These are phyloP conservation scores for Rosa hybrid DNA, from an alignment of 331 rosid genomes.

Conservation along the genomic window DNA sequence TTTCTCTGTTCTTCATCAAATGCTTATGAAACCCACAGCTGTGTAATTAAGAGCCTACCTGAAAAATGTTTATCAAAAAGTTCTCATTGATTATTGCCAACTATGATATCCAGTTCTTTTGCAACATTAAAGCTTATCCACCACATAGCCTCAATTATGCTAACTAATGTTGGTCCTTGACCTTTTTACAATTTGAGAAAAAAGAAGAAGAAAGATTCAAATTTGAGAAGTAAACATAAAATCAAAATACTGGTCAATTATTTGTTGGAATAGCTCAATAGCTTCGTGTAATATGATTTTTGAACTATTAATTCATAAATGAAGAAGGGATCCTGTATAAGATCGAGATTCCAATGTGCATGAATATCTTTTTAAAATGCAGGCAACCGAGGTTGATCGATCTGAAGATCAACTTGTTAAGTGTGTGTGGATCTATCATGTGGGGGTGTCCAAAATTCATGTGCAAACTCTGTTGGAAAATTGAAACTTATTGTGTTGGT, in stretches of 20 bases:
- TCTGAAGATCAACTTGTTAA: background rate
- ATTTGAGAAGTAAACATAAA: background rate
- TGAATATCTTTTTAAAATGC: background rate
- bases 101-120: slow-evolving; percentile 20
- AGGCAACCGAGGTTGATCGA: background rate
- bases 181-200: background rate
- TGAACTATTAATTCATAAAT: background rate
- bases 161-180: background rate
- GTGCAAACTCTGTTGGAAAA: slow-evolving; percentile 15
- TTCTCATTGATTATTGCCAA: background rate
- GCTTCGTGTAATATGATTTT: background rate
- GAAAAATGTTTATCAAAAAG: slow-evolving; percentile 10
- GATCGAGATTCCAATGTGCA: background rate
- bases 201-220: background rate
- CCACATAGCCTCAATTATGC: slow-evolving; percentile 1
- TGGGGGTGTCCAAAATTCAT: slow-evolving; percentile 40
- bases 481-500: background rate
- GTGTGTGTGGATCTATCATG: slow-evolving; percentile 28
- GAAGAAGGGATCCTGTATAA: background rate
- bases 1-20: slow-evolving; percentile 3
- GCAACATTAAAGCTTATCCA: slow-evolving; percentile 28
- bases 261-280: no score
- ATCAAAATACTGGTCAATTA: no score
- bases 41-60: slow-evolving; percentile 6
- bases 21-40: slow-evolving; percentile 9